These are phyloP conservation scores for Verticillium dahliae DNA, from an alignment of 2,329 filamentous ascomycete genomes.

Conservation along the genomic window DNA sequence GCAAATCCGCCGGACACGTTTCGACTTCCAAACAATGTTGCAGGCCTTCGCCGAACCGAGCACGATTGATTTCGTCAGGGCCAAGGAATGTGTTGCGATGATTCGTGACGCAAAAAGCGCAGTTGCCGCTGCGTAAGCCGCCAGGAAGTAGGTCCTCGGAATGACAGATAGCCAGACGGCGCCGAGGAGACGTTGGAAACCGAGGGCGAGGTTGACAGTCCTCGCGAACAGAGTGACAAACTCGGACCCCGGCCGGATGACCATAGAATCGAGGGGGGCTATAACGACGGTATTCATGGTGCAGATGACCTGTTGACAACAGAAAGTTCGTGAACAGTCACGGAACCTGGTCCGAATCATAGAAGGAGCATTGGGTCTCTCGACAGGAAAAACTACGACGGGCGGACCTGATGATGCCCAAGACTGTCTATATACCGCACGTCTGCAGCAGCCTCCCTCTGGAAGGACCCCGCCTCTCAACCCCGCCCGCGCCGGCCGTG, in stretches of 20 bases:
- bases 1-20: conserved; percentile 25
- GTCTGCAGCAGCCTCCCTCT: background rate
- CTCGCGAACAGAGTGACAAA: conserved; percentile 25
- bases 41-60: conserved; percentile 13
- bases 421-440: background rate
- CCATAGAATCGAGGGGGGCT: conserved; percentile 6
- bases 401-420: background rate
- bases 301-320: background rate
- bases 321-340: too few relatives aligned
- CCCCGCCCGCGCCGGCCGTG: background rate
- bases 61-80: conserved; percentile 16
- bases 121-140: conserved; percentile 19
- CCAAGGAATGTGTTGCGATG: conserved; percentile 20
- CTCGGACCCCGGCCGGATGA: conserved; percentile 21
- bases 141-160: conserved; percentile 22
- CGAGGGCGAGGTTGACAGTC: conserved; percentile 24
- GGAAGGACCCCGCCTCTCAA: background rate
- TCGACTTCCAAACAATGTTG: conserved; percentile 29
- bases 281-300: background rate
- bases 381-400: background rate
- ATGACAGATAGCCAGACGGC: conserved; percentile 22
- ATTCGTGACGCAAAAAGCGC: conserved; percentile 20
- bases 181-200: conserved; percentile 26
- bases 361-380: too few relatives aligned
- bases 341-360: background rate